These are phyloP conservation scores for Tuber magnatum DNA, from an alignment of 495 filamentous ascomycete genomes.

Conservation along the genomic window DNA sequence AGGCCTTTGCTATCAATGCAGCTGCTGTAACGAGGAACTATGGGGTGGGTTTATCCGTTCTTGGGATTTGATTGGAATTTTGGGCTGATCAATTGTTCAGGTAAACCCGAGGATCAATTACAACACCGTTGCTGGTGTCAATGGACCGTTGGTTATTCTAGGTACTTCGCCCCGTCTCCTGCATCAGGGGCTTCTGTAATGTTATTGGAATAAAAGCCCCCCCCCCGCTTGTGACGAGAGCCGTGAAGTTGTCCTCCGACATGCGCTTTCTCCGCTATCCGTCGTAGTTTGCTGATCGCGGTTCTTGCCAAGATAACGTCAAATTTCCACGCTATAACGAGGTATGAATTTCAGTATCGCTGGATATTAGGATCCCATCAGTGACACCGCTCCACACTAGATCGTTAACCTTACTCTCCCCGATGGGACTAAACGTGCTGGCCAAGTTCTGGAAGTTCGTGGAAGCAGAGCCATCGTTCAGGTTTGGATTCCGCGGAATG, in stretches of 20 bases:
- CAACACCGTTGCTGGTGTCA: conserved; percentile 97
- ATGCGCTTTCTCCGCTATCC: neutral
- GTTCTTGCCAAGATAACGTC: conserved; percentile 55
- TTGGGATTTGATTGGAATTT: neutral
- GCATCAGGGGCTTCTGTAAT: neutral
- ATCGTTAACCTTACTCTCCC: conserved; percentile 93
- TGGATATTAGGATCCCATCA: neutral
- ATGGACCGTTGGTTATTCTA: conserved; percentile 92
- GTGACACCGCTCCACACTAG: conserved; percentile 20
- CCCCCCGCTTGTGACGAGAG: neutral
- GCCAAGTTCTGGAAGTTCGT: conserved; percentile 95
- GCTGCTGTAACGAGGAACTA: conserved; percentile 41
- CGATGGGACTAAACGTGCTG: conserved; percentile 87
- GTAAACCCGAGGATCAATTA: conserved; percentile 49
- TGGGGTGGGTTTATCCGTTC: conserved; percentile 20
- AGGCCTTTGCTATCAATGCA: conserved; percentile 41
- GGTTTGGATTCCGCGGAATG: conserved; percentile 47
- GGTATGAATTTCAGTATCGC: conserved; percentile 11
- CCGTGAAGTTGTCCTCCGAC: neutral
- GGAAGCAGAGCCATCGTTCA: conserved; percentile 89
- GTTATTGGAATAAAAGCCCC: neutral
- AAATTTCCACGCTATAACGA: conserved; percentile 98
- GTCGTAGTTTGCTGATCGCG: neutral
- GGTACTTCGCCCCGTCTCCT: conserved; percentile 50
- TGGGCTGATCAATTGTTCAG: conserved; percentile 15